Evolutionary conservation across 805 yeast genomes (phyloP), one percentile per base, ranked within the genome.

Genomic region (Candida oleophila): DNA sequence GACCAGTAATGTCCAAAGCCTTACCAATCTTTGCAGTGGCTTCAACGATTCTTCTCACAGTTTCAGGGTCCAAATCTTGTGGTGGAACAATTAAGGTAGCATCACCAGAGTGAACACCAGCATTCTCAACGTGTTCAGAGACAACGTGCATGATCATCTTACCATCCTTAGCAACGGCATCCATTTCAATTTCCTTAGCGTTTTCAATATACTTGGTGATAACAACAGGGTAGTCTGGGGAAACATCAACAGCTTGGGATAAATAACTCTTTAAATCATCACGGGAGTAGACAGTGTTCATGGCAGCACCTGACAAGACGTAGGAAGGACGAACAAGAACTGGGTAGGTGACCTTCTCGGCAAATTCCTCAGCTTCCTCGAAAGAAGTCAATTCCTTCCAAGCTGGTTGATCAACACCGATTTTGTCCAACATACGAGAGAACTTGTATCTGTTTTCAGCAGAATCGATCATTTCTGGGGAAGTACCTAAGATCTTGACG

Each of bases 101-200:
- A 71, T 92, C 99, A 78, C 99, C 99, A 44, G 98, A 92, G 71
- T 92, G 99, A 38, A 92, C 97, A 81, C 99, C 99, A 22, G 99
- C 99, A 64, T 92, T 92, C 74, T 92, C 99, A 55, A 94, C 97
- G 67, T 92, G 99, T 72, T 94, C 98, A 46, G 97, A 89, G 49
- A 92, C 97, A 64, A 90, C 98, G 67, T 92, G 98, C 90, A 92
- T 89, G 57, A 94, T 80, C 72, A 92, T 77, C 68, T 90, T 82
- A 69, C 99, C 99, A 61, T 92, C 88, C 66, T 81, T 81, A 37
- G 99, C 98, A 62, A 92, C 98, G 42, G 97, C 98, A 66, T 92
- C 99, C 94, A 92, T 91, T 72, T 92, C 99, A 61, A 92, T 92
- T 74, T 92, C 99, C 76, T 92, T 89, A 38, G 98, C 97, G 54